Evolutionary conservation across 257 asterid species (phyloP), one percentile per base, ranked within the genome.

Genomic region (Nicotiana benthamiana): DNA sequence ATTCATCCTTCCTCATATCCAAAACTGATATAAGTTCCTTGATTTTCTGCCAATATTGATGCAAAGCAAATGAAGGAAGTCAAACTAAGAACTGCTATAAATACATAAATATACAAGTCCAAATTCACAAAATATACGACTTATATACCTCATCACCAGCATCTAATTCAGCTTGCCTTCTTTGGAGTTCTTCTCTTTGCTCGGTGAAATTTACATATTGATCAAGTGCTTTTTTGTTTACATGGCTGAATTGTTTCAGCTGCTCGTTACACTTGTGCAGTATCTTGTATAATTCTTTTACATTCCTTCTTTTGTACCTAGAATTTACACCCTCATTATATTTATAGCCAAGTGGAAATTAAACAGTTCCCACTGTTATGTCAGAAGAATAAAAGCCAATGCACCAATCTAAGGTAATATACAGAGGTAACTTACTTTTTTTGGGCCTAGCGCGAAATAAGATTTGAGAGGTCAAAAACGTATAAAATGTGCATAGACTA

Each of bases 1-100:
- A 96, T 86, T 96, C 98, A 84, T 96, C 99, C 88, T 96, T 96
- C 87, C 99, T 91, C 98, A 91, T 91, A 89, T 96, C 99, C 92
- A 96, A 83, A 82, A 91, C 97, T 68, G 89, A 80, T 89, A 96
- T 90, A 85, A 96, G 98, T 79, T 96, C 99, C 88, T 92, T 90
- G 88, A 96, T 96, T 96, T 96, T 96, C 99, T 96, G 90, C 81
- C 84, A 83, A 43, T 82, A 79, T 75, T 12, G 83, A 79, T 28
- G 82, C 68, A 63, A 68, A 60, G 30, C 81, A 77, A 80, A 80
- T 28, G 62, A 78, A 65, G 53, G 77, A 40, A 80, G 75, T 51
- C 63, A 67, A 88, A 81, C 43, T 75, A 28, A 48, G 30, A 77
- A 66, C 68, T 67, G 62, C 82, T 65, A 36, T 24, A 66, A n/a